These are phyloP conservation scores for Camelina hispida DNA, from an alignment of 345 rosid genomes.

Conservation along the genomic window DNA sequence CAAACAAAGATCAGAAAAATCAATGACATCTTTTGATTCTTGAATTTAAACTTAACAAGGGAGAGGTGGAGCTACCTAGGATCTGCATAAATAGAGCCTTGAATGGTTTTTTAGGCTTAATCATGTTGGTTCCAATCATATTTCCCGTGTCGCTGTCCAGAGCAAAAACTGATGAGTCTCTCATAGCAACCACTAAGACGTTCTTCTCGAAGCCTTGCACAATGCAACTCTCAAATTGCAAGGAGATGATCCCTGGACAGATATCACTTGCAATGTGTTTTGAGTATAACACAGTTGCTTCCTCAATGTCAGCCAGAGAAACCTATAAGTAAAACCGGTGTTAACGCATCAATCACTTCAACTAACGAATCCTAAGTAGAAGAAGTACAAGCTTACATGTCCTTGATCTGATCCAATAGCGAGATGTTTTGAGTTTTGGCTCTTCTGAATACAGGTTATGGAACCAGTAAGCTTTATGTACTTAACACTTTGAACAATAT, in stretches of 20 bases:
- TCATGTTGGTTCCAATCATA: constrained; percentile 57
- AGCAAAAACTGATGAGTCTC: constrained; percentile 79
- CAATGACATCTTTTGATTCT: constrained; percentile 6
- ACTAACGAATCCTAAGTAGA: not conserved
- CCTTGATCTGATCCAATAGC: constrained; percentile 88
- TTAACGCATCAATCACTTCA: constrained; percentile 21
- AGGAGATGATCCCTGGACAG: constrained; percentile 64
- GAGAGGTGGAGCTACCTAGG: constrained; percentile 52
- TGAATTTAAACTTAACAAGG: not conserved
- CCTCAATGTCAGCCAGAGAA: constrained; percentile 65
- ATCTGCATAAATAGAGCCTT: constrained; percentile 80
- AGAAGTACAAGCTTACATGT: constrained; percentile 59
- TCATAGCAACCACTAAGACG: constrained; percentile 70
- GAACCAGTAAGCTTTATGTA: constrained; percentile 69
- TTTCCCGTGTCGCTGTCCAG: constrained; percentile 76
- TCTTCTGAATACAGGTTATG: constrained; percentile 60
- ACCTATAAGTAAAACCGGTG: constrained; percentile 53
- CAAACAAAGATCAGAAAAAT: constrained; percentile 23
- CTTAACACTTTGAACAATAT: constrained; percentile 66
- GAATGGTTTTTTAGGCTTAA: constrained; percentile 87
- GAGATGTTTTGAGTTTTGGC: constrained; percentile 61
- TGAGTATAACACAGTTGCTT: constrained; percentile 55
- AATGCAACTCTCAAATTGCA: constrained; percentile 68
- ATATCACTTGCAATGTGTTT: constrained; percentile 73
- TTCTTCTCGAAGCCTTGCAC: constrained; percentile 86